Conservation (phyloP, 2,329 filamentous ascomycete species). For the Verticillium isaacii region DNA sequence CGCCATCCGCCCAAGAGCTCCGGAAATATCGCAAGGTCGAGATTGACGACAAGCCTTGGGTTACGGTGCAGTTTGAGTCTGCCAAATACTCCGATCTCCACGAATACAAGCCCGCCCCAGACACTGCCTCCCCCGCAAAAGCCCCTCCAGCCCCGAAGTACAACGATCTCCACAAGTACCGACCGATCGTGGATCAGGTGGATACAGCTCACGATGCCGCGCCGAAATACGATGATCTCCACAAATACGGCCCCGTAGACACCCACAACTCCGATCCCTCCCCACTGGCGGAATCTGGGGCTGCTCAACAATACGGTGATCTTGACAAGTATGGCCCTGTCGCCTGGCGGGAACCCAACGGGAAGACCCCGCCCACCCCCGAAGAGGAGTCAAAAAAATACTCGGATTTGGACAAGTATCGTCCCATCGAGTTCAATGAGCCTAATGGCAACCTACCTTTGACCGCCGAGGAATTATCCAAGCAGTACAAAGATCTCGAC, state of each 20-base stretch:
- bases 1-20: slow-evolving; percentile 29
- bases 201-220: slow-evolving; percentile 24
- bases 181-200: slow-evolving; percentile 21
- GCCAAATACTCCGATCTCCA: slow-evolving; percentile 20
- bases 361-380: slow-evolving; percentile 18
- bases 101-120: slow-evolving; percentile 29
- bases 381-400: slow-evolving; percentile 24
- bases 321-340: slow-evolving; percentile 25
- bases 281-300: not conserved
- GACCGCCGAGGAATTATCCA: slow-evolving; percentile 15
- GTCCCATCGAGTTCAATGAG: slow-evolving; percentile 30
- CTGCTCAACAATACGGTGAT: slow-evolving; percentile 25
- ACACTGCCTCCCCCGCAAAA: slow-evolving; percentile 18
- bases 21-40: slow-evolving; percentile 25
- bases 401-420: slow-evolving; percentile 35
- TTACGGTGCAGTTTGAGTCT: slow-evolving; percentile 5
- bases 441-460: slow-evolving; percentile 15
- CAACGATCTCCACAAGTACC: slow-evolving; percentile 37
- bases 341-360: slow-evolving; percentile 13
- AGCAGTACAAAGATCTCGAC: slow-evolving; percentile 12
- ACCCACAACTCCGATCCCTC: not conserved
- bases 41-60: slow-evolving; percentile 20
- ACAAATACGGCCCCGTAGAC: slow-evolving; percentile 13
- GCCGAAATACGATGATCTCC: slow-evolving; percentile 28
- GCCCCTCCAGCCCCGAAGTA: slow-evolving; percentile 21